These are phyloP conservation scores for Ogataea ganodermae DNA, from an alignment of 805 yeast genomes.

Conservation along the genomic window DNA sequence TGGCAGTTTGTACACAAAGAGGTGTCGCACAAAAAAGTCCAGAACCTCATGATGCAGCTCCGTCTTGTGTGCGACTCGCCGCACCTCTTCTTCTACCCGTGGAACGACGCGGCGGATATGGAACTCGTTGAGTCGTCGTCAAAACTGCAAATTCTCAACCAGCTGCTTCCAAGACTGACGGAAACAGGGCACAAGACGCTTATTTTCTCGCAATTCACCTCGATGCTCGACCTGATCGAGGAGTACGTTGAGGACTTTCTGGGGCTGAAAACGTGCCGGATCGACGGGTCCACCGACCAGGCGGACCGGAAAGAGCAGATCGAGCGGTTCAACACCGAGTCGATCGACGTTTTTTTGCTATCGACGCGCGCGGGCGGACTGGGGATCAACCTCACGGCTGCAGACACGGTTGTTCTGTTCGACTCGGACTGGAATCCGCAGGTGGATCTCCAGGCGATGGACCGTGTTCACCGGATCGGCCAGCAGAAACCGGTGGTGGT, in stretches of 20 bases:
- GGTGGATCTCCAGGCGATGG: conserved; percentile 95
- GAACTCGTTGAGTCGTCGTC: conserved; percentile 61
- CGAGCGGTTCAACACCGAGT: conserved; percentile 44
- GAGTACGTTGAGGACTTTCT: conserved; percentile 63
- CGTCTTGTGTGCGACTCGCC: conserved; percentile 87
- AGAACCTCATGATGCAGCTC: conserved; percentile 79
- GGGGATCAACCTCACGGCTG: conserved; percentile 82
- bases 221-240: conserved; percentile 75
- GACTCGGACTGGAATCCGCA: conserved; percentile 99
- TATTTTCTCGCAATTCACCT: conserved; percentile 85
- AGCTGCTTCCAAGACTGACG: conserved; percentile 55
- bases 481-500: conserved; percentile 82
- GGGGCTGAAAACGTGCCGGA: conserved; percentile 51
- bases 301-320: conserved; percentile 67
- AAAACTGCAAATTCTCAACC: conserved; percentile 69
- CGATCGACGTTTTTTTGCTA: conserved; percentile 59
- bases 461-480: conserved; percentile 91
- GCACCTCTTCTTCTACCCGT: conserved; percentile 79
- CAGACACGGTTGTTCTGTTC: conserved; percentile 86
- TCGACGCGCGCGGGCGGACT: conserved; percentile 95
- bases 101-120: conserved; percentile 46
- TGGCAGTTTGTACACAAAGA: conserved; percentile 41
- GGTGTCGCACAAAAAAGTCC: conserved; percentile 53
- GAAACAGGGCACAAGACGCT: conserved; percentile 60
- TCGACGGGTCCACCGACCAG: conserved; percentile 77